Evolutionary conservation across 2,329 filamentous ascomycete genomes (phyloP).

Genomic region (Cladophialophora carrionii): DNA sequence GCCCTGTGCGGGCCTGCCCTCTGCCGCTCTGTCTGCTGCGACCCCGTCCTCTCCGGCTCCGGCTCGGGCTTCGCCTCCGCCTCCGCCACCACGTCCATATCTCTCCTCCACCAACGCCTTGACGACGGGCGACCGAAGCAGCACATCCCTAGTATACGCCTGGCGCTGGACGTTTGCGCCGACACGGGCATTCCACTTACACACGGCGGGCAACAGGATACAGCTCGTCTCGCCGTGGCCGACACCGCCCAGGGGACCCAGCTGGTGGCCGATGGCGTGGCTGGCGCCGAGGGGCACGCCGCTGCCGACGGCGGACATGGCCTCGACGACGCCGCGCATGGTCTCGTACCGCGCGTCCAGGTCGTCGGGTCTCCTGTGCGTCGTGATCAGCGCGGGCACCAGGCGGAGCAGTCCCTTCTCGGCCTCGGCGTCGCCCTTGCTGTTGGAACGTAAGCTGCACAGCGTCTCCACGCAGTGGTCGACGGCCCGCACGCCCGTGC

Average conservation of each 20-base stretch:
- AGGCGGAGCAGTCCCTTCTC: conserved; percentile 48
- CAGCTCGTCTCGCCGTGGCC: conserved; percentile 65
- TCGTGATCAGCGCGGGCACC: conserved; percentile 50
- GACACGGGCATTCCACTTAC: conserved; percentile 57
- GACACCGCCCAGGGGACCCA: conserved; percentile 59
- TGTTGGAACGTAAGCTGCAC: conserved; percentile 48
- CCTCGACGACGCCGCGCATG: conserved; percentile 57
- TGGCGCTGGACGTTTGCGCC: conserved; percentile 52
- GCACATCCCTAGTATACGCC: conserved; percentile 45
- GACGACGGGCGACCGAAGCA: conserved; percentile 48
- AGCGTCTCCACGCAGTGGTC: conserved; percentile 63
- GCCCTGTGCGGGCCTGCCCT: too few species aligned
- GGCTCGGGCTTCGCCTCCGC: too few species aligned
- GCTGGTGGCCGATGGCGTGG: conserved; percentile 58
- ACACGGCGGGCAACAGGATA: conserved; percentile 59
- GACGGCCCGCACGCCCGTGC: conserved; percentile 60
- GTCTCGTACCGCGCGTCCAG: conserved; percentile 52
- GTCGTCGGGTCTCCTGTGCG: conserved; percentile 45
- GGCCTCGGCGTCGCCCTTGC: conserved; percentile 45
- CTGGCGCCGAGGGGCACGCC: conserved; percentile 54
- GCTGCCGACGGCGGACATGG: conserved; percentile 54
- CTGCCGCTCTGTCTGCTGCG: too few species aligned
- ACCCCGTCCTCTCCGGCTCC: too few species aligned
- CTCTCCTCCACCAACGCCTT: conserved; percentile 44
- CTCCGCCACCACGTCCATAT: conserved; percentile 16